Evolutionary conservation across 768 basidiomycete genomes (phyloP).

Genomic region (Hericium erinaceus): DNA sequence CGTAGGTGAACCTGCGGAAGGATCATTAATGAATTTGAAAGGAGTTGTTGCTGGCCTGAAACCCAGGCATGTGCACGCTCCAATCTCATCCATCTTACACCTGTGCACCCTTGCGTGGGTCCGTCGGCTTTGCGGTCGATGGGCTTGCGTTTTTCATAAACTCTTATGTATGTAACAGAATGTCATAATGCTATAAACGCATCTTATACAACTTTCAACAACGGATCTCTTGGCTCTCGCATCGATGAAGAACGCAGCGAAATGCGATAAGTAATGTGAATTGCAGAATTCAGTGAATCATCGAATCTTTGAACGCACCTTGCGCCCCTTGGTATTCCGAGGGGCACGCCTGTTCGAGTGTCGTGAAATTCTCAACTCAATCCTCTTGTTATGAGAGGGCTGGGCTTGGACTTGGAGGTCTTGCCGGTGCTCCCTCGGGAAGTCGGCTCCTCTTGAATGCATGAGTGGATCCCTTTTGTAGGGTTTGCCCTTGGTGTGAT

Average conservation of each 20-base stretch:
- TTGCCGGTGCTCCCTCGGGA: conserved; percentile 40
- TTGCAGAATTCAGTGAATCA: conserved; percentile 58
- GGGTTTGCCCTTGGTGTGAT: conserved; percentile 32
- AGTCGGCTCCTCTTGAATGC: conserved; percentile 21
- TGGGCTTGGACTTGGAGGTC: conserved; percentile 38
- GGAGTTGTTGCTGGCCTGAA: conserved; percentile 14
- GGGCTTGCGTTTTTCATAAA: conserved; percentile 15
- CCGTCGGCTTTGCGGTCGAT: neutral
- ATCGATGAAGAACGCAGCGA: conserved; percentile 83
- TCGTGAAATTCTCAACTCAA: conserved; percentile 35
- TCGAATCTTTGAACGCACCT: conserved; percentile 79
- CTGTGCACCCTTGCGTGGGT: conserved; percentile 32
- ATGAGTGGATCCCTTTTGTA: conserved; percentile 15
- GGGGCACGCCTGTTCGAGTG: conserved; percentile 73
- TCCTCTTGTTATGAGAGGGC: conserved; percentile 37
- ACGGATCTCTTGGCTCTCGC: conserved; percentile 82
- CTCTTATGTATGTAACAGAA: neutral
- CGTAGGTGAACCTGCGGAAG: conserved; percentile 80
- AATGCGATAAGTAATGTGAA: conserved; percentile 79
- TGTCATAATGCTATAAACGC: conserved; percentile 23
- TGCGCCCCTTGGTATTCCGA: conserved; percentile 69
- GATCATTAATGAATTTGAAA: conserved; percentile 48
- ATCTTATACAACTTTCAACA: conserved; percentile 38
- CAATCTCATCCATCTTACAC: conserved; percentile 28
- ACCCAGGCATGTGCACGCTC: conserved; percentile 33